phyloP scores from a whole-genome alignment of 805 yeast genomes.

The Zygotorulaspora sp. region DNA sequence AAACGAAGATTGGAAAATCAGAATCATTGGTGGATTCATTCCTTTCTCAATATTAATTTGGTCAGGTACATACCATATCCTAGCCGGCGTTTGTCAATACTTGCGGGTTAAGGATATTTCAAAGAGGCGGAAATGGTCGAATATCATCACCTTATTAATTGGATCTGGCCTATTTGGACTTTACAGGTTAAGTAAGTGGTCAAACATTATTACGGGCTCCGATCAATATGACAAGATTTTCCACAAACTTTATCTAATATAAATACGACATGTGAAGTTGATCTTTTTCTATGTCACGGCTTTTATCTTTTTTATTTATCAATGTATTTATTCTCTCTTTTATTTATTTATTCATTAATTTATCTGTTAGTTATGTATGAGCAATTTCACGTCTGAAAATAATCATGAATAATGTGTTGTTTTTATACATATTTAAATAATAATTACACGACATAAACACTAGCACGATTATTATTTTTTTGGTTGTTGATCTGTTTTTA shows the following conservation, averaged over 20 bases:
- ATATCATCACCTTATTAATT: slow-evolving; percentile 12
- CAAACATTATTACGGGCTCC: slow-evolving; percentile 8
- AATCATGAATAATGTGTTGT: too few species aligned
- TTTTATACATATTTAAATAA: too few species aligned
- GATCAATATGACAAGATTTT: slow-evolving; percentile 14
- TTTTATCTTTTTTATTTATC: too few species aligned
- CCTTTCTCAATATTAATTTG: slow-evolving; percentile 22
- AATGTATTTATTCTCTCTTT: too few species aligned
- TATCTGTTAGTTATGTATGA: too few species aligned
- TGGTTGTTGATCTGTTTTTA: slow-evolving; percentile 2
- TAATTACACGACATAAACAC: too few species aligned
- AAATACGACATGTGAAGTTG: too few species aligned
- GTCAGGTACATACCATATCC: slow-evolving; percentile 25
- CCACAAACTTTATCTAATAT: slow-evolving; percentile 6
- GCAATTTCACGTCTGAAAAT: too few species aligned
- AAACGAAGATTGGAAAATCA: slow-evolving; percentile 16
- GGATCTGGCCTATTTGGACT: slow-evolving; percentile 19
- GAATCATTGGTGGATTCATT: slow-evolving; percentile 22
- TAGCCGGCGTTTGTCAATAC: slow-evolving; percentile 25
- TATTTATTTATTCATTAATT: too few species aligned
- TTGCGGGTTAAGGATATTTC: slow-evolving; percentile 17
- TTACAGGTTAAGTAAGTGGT: slow-evolving; percentile 16
- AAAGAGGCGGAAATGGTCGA: slow-evolving; percentile 20
- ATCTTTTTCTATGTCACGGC: too few species aligned
- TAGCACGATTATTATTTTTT: neutral